Conservation (phyloP, 768 basidiomycete genomes). For the Sarcodon sp. region DNA sequence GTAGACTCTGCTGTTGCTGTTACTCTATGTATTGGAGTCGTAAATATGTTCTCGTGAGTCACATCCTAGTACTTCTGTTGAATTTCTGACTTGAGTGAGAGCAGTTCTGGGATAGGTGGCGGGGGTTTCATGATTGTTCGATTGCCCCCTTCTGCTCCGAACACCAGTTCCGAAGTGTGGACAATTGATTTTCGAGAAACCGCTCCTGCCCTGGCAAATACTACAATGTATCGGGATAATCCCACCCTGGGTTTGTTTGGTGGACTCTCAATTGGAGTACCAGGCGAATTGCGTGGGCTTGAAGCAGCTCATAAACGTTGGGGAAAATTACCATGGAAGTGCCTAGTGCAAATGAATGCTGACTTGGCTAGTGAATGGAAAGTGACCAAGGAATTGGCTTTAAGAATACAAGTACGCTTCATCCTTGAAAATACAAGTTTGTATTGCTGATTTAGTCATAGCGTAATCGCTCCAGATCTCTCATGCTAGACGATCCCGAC, state of each 20-base stretch:
- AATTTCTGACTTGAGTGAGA: conserved; percentile 1
- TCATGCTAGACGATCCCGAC: conserved; percentile 57
- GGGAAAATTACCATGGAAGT: conserved; percentile 71
- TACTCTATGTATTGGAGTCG: conserved; percentile 67
- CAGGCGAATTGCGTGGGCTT: conserved; percentile 83
- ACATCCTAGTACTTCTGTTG: not conserved
- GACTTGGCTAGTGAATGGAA: conserved; percentile 69
- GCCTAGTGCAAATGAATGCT: conserved; percentile 64
- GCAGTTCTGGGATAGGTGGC: conserved; percentile 74
- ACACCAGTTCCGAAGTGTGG: conserved; percentile 42
- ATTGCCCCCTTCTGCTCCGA: conserved; percentile 37
- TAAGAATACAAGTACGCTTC: conserved; percentile 36
- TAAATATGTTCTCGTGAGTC: conserved; percentile 84
- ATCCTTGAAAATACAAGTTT: not conserved
- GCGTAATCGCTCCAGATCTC: conserved; percentile 17
- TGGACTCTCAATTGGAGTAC: conserved; percentile 78
- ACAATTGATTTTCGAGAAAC: conserved; percentile 85
- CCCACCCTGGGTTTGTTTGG: conserved; percentile 49
- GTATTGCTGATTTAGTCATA: conserved; percentile 11
- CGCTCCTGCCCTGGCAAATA: conserved; percentile 59
- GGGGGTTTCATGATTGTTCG: conserved; percentile 83
- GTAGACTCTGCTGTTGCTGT: conserved; percentile 79
- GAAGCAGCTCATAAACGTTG: conserved; percentile 74
- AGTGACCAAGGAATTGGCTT: conserved; percentile 66
- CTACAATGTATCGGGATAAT: conserved; percentile 61